Percentiles rank a stretch among this genome's conserved stretches.
These are phyloP conservation scores for Pseudonitzschia multiseries DNA, from an alignment of 108 stramenopile species.

Conservation along the genomic window DNA sequence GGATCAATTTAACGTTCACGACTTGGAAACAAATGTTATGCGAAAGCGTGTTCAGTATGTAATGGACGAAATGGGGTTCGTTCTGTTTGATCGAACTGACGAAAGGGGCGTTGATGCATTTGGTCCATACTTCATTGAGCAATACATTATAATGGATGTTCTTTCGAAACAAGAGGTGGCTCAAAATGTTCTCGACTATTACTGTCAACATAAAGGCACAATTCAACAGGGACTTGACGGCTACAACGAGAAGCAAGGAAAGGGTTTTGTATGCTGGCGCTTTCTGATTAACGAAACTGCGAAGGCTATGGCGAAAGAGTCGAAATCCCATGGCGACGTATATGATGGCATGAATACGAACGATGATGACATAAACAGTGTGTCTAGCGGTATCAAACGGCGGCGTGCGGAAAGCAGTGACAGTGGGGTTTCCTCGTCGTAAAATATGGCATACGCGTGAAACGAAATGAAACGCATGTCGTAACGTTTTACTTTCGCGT, in stretches of 20 bases:
- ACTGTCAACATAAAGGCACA: slow-evolving; percentile 20
- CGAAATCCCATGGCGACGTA: neutral
- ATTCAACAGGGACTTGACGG: slow-evolving; percentile 24
- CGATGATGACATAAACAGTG: slow-evolving; percentile 1
- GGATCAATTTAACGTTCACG: slow-evolving; percentile 34
- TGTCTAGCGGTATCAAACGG: neutral
- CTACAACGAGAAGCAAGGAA: slow-evolving; percentile 31
- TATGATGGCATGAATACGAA: slow-evolving; percentile 1
- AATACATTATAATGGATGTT: slow-evolving; percentile 42
- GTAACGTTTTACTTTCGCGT: no score
- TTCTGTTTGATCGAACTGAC: slow-evolving; percentile 26
- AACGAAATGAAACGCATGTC: no score
- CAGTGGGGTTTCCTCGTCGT: neutral
- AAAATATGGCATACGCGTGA: neutral
- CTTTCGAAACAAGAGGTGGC: slow-evolving; percentile 35
- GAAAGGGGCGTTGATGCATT: slow-evolving; percentile 23
- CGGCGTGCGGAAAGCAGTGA: slow-evolving; percentile 6
- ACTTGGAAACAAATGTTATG: slow-evolving; percentile 23
- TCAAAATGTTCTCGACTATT: slow-evolving; percentile 38
- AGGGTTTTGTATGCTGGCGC: slow-evolving; percentile 38
- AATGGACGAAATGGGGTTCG: slow-evolving; percentile 32
- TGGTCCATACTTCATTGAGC: slow-evolving; percentile 37
- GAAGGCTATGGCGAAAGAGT: slow-evolving; percentile 17
- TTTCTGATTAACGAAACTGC: slow-evolving; percentile 37
- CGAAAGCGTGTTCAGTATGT: slow-evolving; percentile 26